Evolutionary conservation across 2,329 filamentous ascomycete species (phyloP).

Genomic region (Achaetomium macrosporum): DNA sequence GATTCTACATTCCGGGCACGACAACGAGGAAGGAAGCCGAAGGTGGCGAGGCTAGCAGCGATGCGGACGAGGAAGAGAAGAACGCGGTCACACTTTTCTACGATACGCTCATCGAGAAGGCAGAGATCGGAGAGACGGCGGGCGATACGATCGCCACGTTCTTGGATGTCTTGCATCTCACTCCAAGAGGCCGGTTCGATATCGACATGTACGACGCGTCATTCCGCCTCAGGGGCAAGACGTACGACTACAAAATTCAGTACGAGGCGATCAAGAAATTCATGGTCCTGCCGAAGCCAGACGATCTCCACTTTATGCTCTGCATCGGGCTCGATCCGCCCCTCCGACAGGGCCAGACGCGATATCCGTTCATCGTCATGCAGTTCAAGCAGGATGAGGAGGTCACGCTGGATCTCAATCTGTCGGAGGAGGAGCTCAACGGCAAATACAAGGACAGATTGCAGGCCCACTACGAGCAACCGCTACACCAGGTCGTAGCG

Average conservation of each 20-base stretch:
- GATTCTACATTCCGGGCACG: conserved; percentile 94
- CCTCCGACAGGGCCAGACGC: conserved; percentile 90
- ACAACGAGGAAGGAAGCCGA: conserved; percentile 71
- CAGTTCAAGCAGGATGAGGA: conserved; percentile 98
- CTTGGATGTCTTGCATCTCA: conserved; percentile 92
- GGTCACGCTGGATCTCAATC: conserved; percentile 91
- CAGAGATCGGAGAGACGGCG: conserved; percentile 98
- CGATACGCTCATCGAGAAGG: conserved; percentile 95
- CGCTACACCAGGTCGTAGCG: conserved; percentile 86
- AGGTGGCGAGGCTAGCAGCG: conserved; percentile 66
- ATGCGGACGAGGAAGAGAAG: conserved; percentile 71
- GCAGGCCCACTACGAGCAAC: conserved; percentile 83
- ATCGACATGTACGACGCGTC: conserved; percentile 99
- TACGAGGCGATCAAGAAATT: conserved; percentile 98
- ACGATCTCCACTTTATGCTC: conserved; percentile 92
- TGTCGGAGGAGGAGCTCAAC: conserved; percentile 82
- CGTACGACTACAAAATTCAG: conserved; percentile 99
- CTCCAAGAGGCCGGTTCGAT: conserved; percentile 96
- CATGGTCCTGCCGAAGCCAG: conserved; percentile 97
- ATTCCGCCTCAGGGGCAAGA: conserved; percentile 95
- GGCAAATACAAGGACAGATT: conserved; percentile 85
- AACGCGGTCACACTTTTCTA: conserved; percentile 98
- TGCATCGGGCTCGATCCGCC: conserved; percentile 92
- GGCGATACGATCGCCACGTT: conserved; percentile 98
- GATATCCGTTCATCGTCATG: conserved; percentile 98